A percentile compares a stretch with the other conserved stretches of the same genome.
Evolutionary conservation across 768 basidiomycete species (phyloP).

Genomic region (Auricularia auricula-judae): DNA sequence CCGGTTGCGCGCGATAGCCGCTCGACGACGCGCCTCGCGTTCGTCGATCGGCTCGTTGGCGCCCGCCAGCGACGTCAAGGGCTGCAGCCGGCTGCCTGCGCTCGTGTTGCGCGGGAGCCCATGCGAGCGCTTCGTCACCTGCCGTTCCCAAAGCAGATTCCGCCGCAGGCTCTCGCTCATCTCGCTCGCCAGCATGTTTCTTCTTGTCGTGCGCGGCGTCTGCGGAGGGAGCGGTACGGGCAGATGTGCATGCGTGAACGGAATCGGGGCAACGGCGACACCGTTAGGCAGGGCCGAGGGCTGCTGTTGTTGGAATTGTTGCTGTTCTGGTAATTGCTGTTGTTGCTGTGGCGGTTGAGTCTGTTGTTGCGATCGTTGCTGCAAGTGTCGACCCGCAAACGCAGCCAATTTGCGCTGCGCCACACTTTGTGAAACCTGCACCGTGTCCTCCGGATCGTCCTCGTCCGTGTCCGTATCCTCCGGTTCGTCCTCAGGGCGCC

Average conservation of each 20-base stretch:
- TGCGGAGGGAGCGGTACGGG: slow-evolving; percentile 54
- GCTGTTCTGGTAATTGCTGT: background rate
- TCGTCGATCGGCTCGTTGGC: background rate
- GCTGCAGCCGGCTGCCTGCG: background rate
- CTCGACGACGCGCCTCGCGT: background rate
- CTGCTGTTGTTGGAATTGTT: background rate
- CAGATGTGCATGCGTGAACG: slow-evolving; percentile 62
- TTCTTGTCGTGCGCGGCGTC: slow-evolving; percentile 76
- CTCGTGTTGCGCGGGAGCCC: background rate
- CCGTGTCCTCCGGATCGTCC: slow-evolving; percentile 10
- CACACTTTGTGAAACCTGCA: slow-evolving; percentile 10
- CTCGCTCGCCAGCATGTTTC: slow-evolving; percentile 76
- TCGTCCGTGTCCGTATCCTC: slow-evolving; percentile 13
- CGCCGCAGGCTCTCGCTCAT: slow-evolving; percentile 74
- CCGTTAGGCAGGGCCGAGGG: background rate
- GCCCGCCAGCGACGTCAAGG: background rate
- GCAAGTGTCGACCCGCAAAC: slow-evolving; percentile 5
- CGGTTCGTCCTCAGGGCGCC: slow-evolving; percentile 10
- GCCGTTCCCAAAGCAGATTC: slow-evolving; percentile 63
- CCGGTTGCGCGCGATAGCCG: background rate
- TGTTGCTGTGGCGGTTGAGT: background rate
- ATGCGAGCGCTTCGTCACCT: background rate
- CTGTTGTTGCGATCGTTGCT: background rate
- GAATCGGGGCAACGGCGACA: slow-evolving; percentile 40
- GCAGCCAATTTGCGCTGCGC: slow-evolving; percentile 13